Base-by-base conservation (phyloP, 495 filamentous ascomycete species). In the Aspergillus olivimuriae region DNA sequence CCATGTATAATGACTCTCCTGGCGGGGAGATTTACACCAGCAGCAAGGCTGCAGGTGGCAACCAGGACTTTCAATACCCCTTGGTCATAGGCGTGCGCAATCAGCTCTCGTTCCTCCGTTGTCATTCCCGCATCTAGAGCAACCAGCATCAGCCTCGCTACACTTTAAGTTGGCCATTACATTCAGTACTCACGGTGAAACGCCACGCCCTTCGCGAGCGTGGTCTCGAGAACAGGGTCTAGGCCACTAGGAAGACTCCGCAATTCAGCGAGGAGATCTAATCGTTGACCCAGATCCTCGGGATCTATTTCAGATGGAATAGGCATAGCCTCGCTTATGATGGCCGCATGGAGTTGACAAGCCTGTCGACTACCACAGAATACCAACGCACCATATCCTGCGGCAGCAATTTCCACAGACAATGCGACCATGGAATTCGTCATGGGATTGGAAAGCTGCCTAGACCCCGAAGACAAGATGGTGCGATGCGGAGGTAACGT, bases 21-120 rank as follows among this genome's bases (percentile, higher is more conserved):
- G 9, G 87, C 87, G 2, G 76, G 77, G 32, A 87, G 69, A 61
- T 92, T 92, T 33, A 92, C 85, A 10, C 87, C 87, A 30, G 87
- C 86, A n/a, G 87, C 86, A 44, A 92, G 78, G 48, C 83, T 88
- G 46, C 85, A 88, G 11, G 87, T 92, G 15, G 87, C 87, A 12
- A 87, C 83, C 26, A 89, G 80, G 1, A 88, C 78, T 50, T 79
- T 86, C 21, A 92, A 49, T 3, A 74, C 62, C 1, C 87, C 84
- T 22, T 68, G 62, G 53, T 90, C 84, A 50, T 89, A 92, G 9
- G 84, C 82, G 26, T 72, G 72, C 3, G 83, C 81, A 37, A 90
- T 74, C 15, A 88, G 60, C 39, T 90, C 86, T 22, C 86, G 76
- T 60, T 92, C 87, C 63, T 92, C 87, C 0, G 73, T 81, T 3